A percentile compares a stretch with the other conserved stretches of the same genome.
These are phyloP conservation scores for Globisporangium yorkense DNA, from an alignment of 352 stramenopile species.

Conservation along the genomic window DNA sequence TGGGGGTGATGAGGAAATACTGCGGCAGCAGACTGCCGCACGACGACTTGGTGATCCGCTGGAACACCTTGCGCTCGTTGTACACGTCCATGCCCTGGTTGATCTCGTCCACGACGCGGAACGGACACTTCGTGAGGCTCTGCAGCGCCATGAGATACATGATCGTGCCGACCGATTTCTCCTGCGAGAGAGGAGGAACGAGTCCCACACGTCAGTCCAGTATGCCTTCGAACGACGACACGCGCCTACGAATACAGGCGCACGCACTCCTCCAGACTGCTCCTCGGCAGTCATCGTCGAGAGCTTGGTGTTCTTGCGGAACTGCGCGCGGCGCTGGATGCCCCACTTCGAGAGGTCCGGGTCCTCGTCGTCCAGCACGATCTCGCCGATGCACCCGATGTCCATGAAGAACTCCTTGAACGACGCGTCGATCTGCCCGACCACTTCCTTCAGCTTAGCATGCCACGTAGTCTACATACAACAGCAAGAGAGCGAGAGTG, in stretches of 20 bases:
- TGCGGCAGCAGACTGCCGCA: conserved; percentile 83
- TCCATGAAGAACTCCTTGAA: conserved; percentile 85
- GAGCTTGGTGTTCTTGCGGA: conserved; percentile 79
- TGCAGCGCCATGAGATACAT: conserved; percentile 90
- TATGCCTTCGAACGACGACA: neutral
- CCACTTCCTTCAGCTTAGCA: conserved; percentile 54
- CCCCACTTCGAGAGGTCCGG: conserved; percentile 85
- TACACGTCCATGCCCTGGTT: conserved; percentile 90
- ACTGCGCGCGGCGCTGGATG: conserved; percentile 80
- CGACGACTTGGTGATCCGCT: conserved; percentile 83
- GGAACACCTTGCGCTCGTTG: conserved; percentile 88
- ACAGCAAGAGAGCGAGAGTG: neutral
- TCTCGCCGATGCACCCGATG: conserved; percentile 83
- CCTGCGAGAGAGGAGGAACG: conserved; percentile 24
- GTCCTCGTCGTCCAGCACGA: conserved; percentile 72
- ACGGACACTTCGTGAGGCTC: conserved; percentile 81
- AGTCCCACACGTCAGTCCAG: conserved; percentile 6
- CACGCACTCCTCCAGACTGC: conserved; percentile 77
- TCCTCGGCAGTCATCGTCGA: conserved; percentile 84
- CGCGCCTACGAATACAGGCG: conserved; percentile 8
- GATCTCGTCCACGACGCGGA: conserved; percentile 87
- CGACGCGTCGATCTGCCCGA: conserved; percentile 71
- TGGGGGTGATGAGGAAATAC: conserved; percentile 88
- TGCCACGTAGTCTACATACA: conserved; percentile 58
- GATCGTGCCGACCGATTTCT: conserved; percentile 89